These are phyloP conservation scores for Chaetomium tenue DNA, from an alignment of 495 filamentous ascomycete species.

Conservation along the genomic window DNA sequence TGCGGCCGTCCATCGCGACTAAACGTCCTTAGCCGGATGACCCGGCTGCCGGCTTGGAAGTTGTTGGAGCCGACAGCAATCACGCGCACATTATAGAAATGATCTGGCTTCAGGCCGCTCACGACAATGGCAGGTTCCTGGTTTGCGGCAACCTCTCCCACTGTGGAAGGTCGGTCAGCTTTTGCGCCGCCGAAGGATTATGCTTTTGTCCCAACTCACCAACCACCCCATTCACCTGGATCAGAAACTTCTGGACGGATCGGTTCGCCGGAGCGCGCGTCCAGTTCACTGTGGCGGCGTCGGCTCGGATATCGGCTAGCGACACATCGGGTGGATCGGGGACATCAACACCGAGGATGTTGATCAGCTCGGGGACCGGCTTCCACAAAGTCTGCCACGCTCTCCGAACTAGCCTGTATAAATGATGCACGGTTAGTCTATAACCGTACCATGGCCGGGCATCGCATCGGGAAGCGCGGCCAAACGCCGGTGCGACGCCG, in stretches of 20 bases:
- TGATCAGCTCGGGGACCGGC: slow-evolving; percentile 84
- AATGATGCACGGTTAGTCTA: slow-evolving; percentile 21
- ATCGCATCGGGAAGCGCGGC: not conserved
- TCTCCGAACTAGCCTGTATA: slow-evolving; percentile 69
- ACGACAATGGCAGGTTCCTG: slow-evolving; percentile 89
- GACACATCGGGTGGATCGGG: slow-evolving; percentile 86
- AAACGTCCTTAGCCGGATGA: slow-evolving; percentile 75
- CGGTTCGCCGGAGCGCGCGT: slow-evolving; percentile 73
- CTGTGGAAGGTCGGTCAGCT: slow-evolving; percentile 45
- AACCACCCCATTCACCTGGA: slow-evolving; percentile 89
- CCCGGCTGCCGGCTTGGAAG: slow-evolving; percentile 82
- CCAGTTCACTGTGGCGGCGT: slow-evolving; percentile 90
- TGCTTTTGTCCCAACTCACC: slow-evolving; percentile 52
- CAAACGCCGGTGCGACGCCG: not conserved
- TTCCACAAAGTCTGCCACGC: slow-evolving; percentile 84
- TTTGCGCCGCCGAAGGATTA: slow-evolving; percentile 2
- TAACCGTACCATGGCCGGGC: not conserved
- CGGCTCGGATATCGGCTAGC: slow-evolving; percentile 82
- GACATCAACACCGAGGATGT: slow-evolving; percentile 87
- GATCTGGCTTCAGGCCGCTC: slow-evolving; percentile 74
- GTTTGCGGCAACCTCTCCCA: slow-evolving; percentile 76
- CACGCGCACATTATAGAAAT: slow-evolving; percentile 89
- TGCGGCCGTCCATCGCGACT: slow-evolving; percentile 54
- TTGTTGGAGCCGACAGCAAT: slow-evolving; percentile 84
- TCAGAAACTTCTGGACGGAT: slow-evolving; percentile 79